Evolutionary conservation across 768 basidiomycete genomes (phyloP).

Genomic region (Tricholoma hemisulphureum): DNA sequence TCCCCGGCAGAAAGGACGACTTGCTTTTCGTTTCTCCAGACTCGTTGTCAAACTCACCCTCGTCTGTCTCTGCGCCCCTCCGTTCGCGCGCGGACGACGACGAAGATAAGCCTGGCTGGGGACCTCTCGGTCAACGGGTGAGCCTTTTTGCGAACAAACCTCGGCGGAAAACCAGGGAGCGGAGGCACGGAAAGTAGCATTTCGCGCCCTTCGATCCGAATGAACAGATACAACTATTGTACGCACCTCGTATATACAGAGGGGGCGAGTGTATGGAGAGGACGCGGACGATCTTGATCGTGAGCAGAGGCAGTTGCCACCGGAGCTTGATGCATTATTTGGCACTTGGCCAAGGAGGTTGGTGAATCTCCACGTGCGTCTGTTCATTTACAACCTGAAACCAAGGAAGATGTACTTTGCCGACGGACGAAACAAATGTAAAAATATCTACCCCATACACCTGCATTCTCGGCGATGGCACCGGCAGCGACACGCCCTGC

Average conservation of each 20-base stretch:
- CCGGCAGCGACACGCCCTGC: slow-evolving; percentile 95
- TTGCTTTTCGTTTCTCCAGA: slow-evolving; percentile 24
- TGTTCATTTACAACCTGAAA: not conserved
- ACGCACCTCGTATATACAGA: slow-evolving; percentile 6
- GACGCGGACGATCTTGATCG: slow-evolving; percentile 24
- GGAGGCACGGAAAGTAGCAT: slow-evolving; percentile 9
- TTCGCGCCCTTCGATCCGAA: slow-evolving; percentile 12
- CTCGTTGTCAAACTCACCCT: slow-evolving; percentile 58
- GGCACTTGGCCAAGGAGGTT: slow-evolving; percentile 68
- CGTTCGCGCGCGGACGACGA: slow-evolving; percentile 54
- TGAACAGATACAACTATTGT: slow-evolving; percentile 42
- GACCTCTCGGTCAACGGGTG: slow-evolving; percentile 60
- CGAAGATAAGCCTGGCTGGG: slow-evolving; percentile 50
- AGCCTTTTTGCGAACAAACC: slow-evolving; percentile 33
- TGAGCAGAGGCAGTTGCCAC: slow-evolving; percentile 37
- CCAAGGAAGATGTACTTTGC: slow-evolving; percentile 84
- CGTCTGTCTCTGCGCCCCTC: slow-evolving; percentile 79
- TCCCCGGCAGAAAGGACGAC: slow-evolving; percentile 1
- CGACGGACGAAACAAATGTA: slow-evolving; percentile 95
- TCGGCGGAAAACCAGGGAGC: slow-evolving; percentile 17
- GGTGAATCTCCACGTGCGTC: slow-evolving; percentile 66
- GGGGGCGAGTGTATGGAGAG: slow-evolving; percentile 5
- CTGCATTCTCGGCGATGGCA: slow-evolving; percentile 89
- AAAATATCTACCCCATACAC: slow-evolving; percentile 93
- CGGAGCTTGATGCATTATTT: slow-evolving; percentile 56